A percentile compares a stretch with the other conserved stretches of the same genome.
Conservation (phyloP, 805 yeast genomes). For the Sugiyamaella lignohabitans region DNA sequence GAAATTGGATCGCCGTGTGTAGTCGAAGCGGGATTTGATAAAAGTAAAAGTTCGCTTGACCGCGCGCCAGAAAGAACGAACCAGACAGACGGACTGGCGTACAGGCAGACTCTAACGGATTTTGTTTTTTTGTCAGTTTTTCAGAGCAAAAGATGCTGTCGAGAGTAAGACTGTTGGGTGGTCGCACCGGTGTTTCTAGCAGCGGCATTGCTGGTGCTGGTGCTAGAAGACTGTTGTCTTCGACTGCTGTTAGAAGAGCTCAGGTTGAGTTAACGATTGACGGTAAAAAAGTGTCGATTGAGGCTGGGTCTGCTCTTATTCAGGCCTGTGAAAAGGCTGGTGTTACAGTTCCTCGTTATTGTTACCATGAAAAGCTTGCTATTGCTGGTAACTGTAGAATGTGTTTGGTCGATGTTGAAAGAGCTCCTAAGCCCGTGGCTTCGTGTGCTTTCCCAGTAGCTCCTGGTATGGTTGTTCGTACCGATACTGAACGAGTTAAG, state of each 20-base stretch:
- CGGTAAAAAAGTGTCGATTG: conserved; percentile 68
- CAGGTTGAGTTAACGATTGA: conserved; percentile 56
- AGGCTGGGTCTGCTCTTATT: conserved; percentile 80
- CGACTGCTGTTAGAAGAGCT: conserved; percentile 35
- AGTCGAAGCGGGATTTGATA: not conserved
- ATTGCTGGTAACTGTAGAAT: conserved; percentile 91
- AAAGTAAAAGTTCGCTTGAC: not conserved
- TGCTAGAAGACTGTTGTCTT: conserved; percentile 29
- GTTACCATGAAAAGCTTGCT: conserved; percentile 86
- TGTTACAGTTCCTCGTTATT: conserved; percentile 78
- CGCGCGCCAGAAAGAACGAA: not conserved
- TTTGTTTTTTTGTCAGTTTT: not conserved
- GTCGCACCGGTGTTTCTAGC: not conserved
- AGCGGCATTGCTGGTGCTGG: not conserved
- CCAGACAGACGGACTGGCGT: not conserved
- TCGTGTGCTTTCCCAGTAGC: conserved; percentile 92
- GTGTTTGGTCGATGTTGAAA: conserved; percentile 86
- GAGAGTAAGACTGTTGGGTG: not conserved
- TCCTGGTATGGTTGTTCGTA: conserved; percentile 80
- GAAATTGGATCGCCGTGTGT: not conserved
- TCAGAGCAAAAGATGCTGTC: not conserved
- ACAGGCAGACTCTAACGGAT: not conserved
- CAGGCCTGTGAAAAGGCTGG: conserved; percentile 93
- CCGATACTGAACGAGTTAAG: conserved; percentile 69
- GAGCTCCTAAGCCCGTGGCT: conserved; percentile 84